Base-by-base conservation (phyloP, 495 filamentous ascomycete genomes). In the Aspergillus baeticus region DNA sequence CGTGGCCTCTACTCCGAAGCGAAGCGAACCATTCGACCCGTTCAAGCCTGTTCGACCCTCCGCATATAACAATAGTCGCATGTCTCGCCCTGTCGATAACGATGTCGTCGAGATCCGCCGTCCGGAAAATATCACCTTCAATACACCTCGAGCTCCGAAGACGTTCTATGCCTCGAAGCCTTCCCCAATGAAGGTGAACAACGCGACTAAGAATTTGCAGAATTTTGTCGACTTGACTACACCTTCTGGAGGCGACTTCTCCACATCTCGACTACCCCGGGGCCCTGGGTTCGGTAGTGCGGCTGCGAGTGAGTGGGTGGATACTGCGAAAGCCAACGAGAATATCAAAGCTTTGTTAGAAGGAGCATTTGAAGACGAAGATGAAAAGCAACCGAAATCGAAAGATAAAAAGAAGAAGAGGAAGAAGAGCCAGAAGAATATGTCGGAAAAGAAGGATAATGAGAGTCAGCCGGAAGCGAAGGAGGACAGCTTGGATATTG, bases 301-400 rank as follows among this genome's bases (percentile, higher is more conserved):
- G 44, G 86, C 90, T 51, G 81, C 82, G 42, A 81, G 82, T 48
- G 73, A 82, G 5, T 95, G 90, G 65, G 85, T 95, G 0, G 90
- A 96, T 62, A 76, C 86, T 0, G 77, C 78, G 22, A 87, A 93
- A 63, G 91, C 92, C 3, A 84, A 85, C 13, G 87, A 90, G 54
- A 90, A 95, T 60, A 85, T 96, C 55, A 96, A 96, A 68, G 90
- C 87, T 29, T 69, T 96, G 14, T 75, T 96, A 3, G 90, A 96
- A 70, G 92, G 92, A 18, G 87, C 87, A 2, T 86, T 96, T 60
- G 92, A 94, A 44, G 90, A 92, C 44, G 87, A 90, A 18, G 87
- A 91, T 38, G 87, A 87, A 44, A 77, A 82, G 51, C 70, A 78
- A 22, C 64, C 75, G 6, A 76, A 83, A 35, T 61, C 77, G 11